These are phyloP conservation scores for Cucumis melo DNA, from an alignment of 306 rosid genomes.

Conservation along the genomic window DNA sequence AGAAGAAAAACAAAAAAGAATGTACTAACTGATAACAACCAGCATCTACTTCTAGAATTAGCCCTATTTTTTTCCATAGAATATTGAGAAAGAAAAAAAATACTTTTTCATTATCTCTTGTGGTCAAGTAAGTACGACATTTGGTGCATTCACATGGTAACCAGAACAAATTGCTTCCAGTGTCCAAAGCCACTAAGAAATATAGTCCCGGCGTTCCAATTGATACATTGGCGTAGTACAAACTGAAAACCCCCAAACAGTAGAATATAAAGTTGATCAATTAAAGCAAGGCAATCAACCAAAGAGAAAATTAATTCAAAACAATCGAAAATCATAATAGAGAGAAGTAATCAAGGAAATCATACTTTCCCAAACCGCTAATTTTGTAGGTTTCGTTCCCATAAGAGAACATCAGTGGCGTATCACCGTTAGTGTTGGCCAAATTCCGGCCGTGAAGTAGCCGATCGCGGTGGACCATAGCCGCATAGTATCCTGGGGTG, in stretches of 20 bases:
- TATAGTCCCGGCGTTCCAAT: slow-evolving; percentile 66
- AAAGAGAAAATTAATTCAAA: background rate
- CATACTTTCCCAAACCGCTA: slow-evolving; percentile 41
- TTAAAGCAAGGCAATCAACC: background rate
- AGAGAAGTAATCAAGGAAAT: background rate
- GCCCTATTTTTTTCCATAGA: background rate
- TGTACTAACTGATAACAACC: background rate
- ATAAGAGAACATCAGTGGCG: slow-evolving; percentile 30
- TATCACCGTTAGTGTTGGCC: slow-evolving; percentile 15
- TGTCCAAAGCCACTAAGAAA: slow-evolving; percentile 81
- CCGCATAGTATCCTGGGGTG: slow-evolving; percentile 42
- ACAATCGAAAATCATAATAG: background rate
- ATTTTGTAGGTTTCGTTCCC: slow-evolving; percentile 24
- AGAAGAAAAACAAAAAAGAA: background rate
- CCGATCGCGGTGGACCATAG: slow-evolving; percentile 53
- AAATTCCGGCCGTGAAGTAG: slow-evolving; percentile 46
- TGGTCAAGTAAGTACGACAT: slow-evolving; percentile 19
- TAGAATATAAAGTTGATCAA: background rate
- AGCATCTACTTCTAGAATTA: background rate
- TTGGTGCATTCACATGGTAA: slow-evolving; percentile 73
- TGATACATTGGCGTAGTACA: slow-evolving; percentile 74
- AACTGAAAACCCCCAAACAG: slow-evolving; percentile 32
- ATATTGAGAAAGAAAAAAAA: background rate
- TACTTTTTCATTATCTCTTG: slow-evolving; percentile 23
- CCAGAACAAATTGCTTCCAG: slow-evolving; percentile 90